Evolutionary conservation across 352 stramenopile genomes (phyloP).

Genomic region (Phytopythium aichiense): DNA sequence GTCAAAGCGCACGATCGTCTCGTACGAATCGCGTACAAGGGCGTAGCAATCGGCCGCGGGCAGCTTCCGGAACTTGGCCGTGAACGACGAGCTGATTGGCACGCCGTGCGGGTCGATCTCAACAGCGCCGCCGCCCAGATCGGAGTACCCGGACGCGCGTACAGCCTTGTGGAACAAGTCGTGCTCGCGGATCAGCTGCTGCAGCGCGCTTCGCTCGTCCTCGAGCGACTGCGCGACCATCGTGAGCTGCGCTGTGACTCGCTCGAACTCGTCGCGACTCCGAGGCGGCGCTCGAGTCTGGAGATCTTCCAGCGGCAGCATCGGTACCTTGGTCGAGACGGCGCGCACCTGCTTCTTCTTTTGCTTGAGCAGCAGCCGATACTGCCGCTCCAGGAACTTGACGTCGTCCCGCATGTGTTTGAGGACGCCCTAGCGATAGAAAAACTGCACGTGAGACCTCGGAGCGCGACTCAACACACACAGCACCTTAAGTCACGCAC

Average conservation of each 20-base stretch:
- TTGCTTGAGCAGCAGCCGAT: conserved; percentile 23
- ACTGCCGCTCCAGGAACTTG: conserved; percentile 40
- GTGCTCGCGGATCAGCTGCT: conserved; percentile 26
- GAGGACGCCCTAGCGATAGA: conserved; percentile 14
- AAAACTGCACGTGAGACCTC: background rate
- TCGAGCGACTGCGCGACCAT: conserved; percentile 32
- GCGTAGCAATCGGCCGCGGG: conserved; percentile 31
- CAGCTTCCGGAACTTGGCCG: conserved; percentile 14
- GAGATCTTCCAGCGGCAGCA: conserved; percentile 9
- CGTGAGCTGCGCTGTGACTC: conserved; percentile 30
- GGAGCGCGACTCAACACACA: background rate
- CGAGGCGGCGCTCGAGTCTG: conserved; percentile 2
- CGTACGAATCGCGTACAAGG: conserved; percentile 54
- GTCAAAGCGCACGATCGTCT: conserved; percentile 43
- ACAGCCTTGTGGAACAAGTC: conserved; percentile 29
- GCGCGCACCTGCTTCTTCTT: conserved; percentile 17
- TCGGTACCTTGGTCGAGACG: conserved; percentile 3
- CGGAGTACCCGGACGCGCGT: conserved; percentile 12
- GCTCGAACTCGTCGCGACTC: conserved; percentile 11
- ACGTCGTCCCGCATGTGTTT: conserved; percentile 49
- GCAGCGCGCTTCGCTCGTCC: conserved; percentile 35
- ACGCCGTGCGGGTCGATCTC: conserved; percentile 18
- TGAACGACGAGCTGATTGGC: conserved; percentile 32
- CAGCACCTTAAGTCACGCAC: background rate
- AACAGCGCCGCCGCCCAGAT: conserved; percentile 3